Evolutionary conservation across 257 asterid genomes (phyloP), one percentile per base, ranked within the genome.

Genomic region (Solanum ossicruentum): DNA sequence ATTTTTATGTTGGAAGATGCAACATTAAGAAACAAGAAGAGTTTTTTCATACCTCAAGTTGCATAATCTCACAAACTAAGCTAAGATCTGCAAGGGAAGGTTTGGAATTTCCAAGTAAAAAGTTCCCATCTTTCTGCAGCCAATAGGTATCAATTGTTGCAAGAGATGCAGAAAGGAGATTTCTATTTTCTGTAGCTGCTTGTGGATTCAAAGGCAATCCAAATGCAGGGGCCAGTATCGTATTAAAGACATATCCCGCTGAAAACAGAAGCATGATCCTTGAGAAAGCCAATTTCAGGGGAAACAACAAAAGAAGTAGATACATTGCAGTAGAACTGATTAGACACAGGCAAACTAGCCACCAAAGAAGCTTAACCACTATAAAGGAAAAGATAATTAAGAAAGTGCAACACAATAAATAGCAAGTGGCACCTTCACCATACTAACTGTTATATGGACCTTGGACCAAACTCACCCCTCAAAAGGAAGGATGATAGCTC

Each of bases 21-120:
- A 85, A 23, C 8, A 11, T 13, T 18, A 23, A 39, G n/a, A 77
- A 66, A 36, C 12, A 49, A 58, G 39, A 7, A 55, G 60, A 12
- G 51, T 85, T 18, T 15, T 55, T 36, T 32, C 23, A 52, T 90
- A 96, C 99, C 99, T 94, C 90, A 79, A 95, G 98, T 85, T 96
- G 95, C 99, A 94, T 91, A 86, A 94, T 88, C 89, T 94, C 99
- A 84, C 98, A 97, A 58, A 92, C 96, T 81, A 97, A 90, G 85
- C 94, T 94, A 84, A 97, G 93, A 88, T 95, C 99, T 2, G 98
- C 98, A 57, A 97, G 92, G 73, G 99, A 97, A 84, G 98, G 98
- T 58, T 93, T 93, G 32, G 77, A 82, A 88, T 92, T 91, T 75
- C 98, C 98, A 39, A 92, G 88, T 86, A 95, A 88, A 89, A 95